Evolutionary conservation across 805 yeast genomes (phyloP).

Genomic region (Starmerella sp.): DNA sequence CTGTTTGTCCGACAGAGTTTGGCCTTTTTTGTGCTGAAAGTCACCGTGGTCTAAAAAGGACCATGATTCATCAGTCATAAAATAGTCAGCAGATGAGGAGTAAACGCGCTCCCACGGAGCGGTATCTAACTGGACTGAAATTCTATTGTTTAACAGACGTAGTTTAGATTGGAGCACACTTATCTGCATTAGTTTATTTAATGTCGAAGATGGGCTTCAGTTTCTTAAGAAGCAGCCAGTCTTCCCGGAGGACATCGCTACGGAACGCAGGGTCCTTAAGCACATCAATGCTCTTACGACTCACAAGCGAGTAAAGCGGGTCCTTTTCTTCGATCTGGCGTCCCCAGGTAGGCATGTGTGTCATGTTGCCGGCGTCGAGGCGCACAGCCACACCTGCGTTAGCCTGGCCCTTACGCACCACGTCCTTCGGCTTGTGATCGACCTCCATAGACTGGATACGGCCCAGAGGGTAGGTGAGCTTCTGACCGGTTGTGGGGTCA

Average conservation of each 20-base stretch:
- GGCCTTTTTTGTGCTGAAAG: no score
- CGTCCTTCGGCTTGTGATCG: conserved; percentile 72
- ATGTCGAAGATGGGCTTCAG: conserved; percentile 84
- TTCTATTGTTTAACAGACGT: no score
- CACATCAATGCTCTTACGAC: conserved; percentile 89
- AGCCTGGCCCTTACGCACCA: conserved; percentile 88
- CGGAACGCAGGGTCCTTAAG: conserved; percentile 97
- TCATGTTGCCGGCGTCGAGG: conserved; percentile 73
- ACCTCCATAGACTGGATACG: conserved; percentile 88
- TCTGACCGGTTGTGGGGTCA: conserved; percentile 75
- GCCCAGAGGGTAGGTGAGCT: conserved; percentile 61
- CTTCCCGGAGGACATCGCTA: conserved; percentile 85
- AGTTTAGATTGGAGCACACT: neutral
- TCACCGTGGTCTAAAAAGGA: no score
- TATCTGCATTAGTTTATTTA: conserved; percentile 33
- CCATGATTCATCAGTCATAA: no score
- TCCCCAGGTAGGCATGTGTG: conserved; percentile 96
- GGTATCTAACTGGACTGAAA: no score
- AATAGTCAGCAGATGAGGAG: no score
- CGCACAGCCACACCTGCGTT: conserved; percentile 98
- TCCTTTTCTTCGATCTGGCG: conserved; percentile 96
- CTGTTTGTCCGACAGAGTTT: no score
- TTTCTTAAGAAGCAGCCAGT: conserved; percentile 84
- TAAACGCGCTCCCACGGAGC: no score
- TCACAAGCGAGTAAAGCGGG: conserved; percentile 73